Base-by-base conservation (phyloP, 176 grass and related monocot genomes). In the Lolium rigidum region DNA sequence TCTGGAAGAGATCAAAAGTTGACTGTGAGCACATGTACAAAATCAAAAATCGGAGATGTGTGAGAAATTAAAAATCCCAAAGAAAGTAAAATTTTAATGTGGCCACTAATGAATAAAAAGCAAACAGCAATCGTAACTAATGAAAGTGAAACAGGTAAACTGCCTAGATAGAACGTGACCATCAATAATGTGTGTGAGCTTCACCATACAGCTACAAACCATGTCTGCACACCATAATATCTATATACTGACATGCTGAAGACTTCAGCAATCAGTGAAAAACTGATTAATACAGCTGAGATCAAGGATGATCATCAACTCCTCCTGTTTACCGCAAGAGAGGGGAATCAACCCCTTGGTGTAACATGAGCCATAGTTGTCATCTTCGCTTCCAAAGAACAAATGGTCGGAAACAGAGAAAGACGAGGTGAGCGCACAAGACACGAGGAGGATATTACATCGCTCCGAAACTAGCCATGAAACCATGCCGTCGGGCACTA, bases 1-100 rank as follows among this genome's bases (percentile, higher is more conserved):
- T 71, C 68, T 44, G 38, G 39, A 71, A 44, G 68, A 71, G 68
- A 71, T 71, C 68, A 71, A 3, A 71, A n/a, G 38, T 12, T 71
- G 38, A 71, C 39, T 20, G 38, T 41, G 41, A 44, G 38, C 68
- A 71, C 68, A 46, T 38, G 18, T 71, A 46, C 18, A 71, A n/a
- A 46, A 71, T 11, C 1, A 44, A 20, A 31, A 46, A 41, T 71
- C 38, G 9, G 17, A 71, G 9, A 71, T n/a, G 18, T 46, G 18
- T 70, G n/a, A 61, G n/a, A 61, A 71, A 44, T 21, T 39, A 71
- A 71, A 38, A 71, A 11, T 17, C 68, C 18, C 38, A 44, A 44
- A 71, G 35, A 44, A 31, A n/a, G 17, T 70, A 70, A 18, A 41
- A 16, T 0, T 18, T 18, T 0, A 18, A 39, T 39, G 15, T 9